A percentile compares a stretch with the other conserved stretches of the same genome.
Evolutionary conservation across 2,329 filamentous ascomycete species (phyloP).

Genomic region (Stagonosporopsis rhizophila): DNA sequence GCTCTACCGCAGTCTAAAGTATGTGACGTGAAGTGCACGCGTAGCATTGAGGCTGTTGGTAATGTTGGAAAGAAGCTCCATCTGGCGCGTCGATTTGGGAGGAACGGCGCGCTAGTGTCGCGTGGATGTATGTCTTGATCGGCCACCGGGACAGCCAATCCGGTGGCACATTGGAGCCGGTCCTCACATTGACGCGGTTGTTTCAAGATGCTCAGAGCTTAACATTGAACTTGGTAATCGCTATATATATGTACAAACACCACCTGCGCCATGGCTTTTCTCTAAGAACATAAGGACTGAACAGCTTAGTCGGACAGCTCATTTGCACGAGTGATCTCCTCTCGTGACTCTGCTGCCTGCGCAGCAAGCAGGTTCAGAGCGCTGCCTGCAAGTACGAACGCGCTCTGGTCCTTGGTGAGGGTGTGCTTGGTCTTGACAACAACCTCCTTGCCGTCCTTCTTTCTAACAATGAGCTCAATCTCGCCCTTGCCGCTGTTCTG

Average conservation of each 20-base stretch:
- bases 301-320: conserved; percentile 49
- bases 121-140: not conserved
- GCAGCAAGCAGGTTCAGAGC: conserved; percentile 86
- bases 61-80: not conserved
- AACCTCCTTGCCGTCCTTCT: conserved; percentile 67
- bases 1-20: not conserved
- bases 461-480: conserved; percentile 67
- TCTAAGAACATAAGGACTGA: not conserved
- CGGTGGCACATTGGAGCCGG: not conserved
- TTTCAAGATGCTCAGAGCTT: not conserved
- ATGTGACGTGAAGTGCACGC: not conserved
- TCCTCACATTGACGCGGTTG: not conserved
- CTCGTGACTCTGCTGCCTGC: conserved; percentile 56
- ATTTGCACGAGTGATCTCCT: conserved; percentile 46
- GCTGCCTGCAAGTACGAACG: conserved; percentile 91
- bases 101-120: not conserved
- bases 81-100: not conserved
- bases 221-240: conserved; percentile 4
- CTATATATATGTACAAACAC: conserved; percentile 21
- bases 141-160: not conserved
- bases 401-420: conserved; percentile 86
- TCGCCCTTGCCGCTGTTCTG: conserved; percentile 77
- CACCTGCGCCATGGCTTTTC: conserved; percentile 11
- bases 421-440: conserved; percentile 83
- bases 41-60: not conserved